A percentile compares a stretch with the other conserved stretches of the same genome.
Conservation (phyloP, 192 early-diverging fungal genomes). For the Anaeromyces robustus region DNA sequence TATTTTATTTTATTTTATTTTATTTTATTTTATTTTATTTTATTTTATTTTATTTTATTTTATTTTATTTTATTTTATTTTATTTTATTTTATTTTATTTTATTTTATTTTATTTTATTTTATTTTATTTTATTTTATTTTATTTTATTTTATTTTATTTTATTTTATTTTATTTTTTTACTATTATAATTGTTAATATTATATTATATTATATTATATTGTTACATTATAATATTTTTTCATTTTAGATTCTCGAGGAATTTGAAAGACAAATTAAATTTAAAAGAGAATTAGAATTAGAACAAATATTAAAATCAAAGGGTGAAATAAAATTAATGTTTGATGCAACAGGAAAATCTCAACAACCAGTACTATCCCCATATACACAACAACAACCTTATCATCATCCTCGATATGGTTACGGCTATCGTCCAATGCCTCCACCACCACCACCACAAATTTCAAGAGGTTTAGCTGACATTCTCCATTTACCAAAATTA, state of each 20-base stretch:
- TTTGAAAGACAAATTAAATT: constrained; percentile 44
- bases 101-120: too few species aligned
- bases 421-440: not conserved
- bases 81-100: too few species aligned
- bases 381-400: not conserved
- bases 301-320: constrained; percentile 45
- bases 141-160: too few species aligned
- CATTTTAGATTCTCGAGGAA: constrained; percentile 48
- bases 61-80: too few species aligned
- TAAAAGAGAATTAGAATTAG: constrained; percentile 43
- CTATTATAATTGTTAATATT: too few species aligned
- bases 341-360: not conserved
- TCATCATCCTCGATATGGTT: not conserved
- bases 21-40: too few species aligned
- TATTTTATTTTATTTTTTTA: too few species aligned
- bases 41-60: too few species aligned
- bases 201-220: too few species aligned
- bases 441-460: not conserved
- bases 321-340: constrained; percentile 23
- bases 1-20: too few species aligned
- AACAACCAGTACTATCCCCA: not conserved
- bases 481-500: not conserved
- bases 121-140: too few species aligned
- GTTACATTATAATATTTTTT: too few species aligned
- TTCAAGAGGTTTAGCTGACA: not conserved